phyloP scores from a whole-genome alignment of 2,329 filamentous ascomycete genomes.

The Alternaria arbusti region DNA sequence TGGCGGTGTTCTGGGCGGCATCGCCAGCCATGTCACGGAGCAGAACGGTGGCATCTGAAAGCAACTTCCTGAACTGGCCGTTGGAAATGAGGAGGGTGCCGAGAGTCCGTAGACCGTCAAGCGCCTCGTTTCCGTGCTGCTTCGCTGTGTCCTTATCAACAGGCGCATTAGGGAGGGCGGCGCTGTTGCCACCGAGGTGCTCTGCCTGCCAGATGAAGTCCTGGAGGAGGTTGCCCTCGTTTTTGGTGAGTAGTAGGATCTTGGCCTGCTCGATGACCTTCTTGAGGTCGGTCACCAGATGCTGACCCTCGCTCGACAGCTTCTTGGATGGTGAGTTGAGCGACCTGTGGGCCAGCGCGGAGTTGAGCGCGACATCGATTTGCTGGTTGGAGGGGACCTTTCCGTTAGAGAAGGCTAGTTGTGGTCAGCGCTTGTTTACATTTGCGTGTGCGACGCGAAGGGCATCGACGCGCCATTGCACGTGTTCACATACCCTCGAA shows the following conservation, averaged over 20 bases:
- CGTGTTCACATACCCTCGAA: slow-evolving; percentile 61
- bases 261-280: slow-evolving; percentile 86
- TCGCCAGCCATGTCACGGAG: slow-evolving; percentile 92
- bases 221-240: slow-evolving; percentile 90
- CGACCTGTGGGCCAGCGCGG: slow-evolving; percentile 74
- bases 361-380: slow-evolving; percentile 94
- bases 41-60: slow-evolving; percentile 79
- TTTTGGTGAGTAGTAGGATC: slow-evolving; percentile 86
- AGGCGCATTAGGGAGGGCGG: slow-evolving; percentile 68
- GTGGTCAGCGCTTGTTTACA: slow-evolving; percentile 21
- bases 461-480: background rate
- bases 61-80: slow-evolving; percentile 90
- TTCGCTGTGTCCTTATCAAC: slow-evolving; percentile 77
- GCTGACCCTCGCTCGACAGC: slow-evolving; percentile 81
- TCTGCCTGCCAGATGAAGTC: slow-evolving; percentile 97
- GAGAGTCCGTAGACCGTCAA: slow-evolving; percentile 85
- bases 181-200: slow-evolving; percentile 69
- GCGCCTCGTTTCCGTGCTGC: slow-evolving; percentile 81
- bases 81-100: slow-evolving; percentile 92
- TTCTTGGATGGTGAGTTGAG: slow-evolving; percentile 74
- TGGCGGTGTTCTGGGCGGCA: slow-evolving; percentile 79
- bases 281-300: slow-evolving; percentile 77
- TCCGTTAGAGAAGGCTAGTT: slow-evolving; percentile 78
- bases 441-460: background rate
- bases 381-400: slow-evolving; percentile 96